A percentile compares a stretch with the other conserved stretches of the same genome.
Conservation (phyloP, 1,284 basidiomycete species). For the Ustilago shanxiensis region DNA sequence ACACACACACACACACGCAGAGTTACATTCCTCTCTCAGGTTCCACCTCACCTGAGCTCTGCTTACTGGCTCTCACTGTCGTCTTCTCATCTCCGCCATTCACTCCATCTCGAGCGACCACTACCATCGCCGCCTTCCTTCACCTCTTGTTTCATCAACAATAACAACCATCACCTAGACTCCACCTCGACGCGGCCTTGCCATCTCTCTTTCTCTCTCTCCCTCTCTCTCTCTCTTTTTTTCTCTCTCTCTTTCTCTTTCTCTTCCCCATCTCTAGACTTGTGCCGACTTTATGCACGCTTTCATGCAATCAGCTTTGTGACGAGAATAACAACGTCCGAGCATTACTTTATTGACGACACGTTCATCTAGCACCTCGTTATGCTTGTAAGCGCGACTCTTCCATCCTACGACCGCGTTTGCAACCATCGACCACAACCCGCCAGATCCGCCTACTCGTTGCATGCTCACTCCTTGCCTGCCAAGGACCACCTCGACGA, state of each 20-base stretch:
- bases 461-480: conserved; percentile 6
- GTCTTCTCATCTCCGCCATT: neutral
- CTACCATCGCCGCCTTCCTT: neutral
- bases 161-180: neutral
- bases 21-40: conserved; percentile 33
- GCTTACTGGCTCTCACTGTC: neutral
- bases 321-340: conserved; percentile 20
- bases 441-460: conserved; percentile 9
- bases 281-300: neutral
- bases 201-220: neutral
- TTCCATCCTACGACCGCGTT: conserved; percentile 26
- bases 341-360: conserved; percentile 12
- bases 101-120: conserved; percentile 1
- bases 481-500: conserved; percentile 13
- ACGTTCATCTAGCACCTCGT: conserved; percentile 18
- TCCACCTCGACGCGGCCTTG: neutral
- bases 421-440: conserved; percentile 24
- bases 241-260: neutral
- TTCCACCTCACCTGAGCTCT: conserved; percentile 32
- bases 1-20: too few species aligned
- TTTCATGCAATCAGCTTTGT: conserved; percentile 38
- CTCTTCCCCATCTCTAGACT: neutral
- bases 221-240: neutral
- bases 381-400: conserved; percentile 42
- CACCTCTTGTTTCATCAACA: conserved; percentile 6